Evolutionary conservation across 495 filamentous ascomycete genomes (phyloP).

Genomic region (Annulohypoxylon stygium): DNA sequence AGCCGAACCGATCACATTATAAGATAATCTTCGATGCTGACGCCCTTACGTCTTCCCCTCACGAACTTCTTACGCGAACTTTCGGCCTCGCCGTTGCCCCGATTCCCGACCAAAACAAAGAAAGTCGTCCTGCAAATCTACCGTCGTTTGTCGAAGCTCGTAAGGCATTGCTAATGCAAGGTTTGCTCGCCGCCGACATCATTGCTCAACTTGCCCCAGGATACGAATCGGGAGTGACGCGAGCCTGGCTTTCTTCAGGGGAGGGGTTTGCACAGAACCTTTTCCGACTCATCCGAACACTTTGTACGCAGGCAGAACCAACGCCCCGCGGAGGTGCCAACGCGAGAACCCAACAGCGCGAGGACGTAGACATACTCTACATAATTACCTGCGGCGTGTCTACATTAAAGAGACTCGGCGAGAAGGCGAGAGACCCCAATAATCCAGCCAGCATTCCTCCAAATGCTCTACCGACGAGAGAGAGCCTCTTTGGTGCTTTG

Average conservation of each 20-base stretch:
- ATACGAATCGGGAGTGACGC: constrained; percentile 77
- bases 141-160: constrained; percentile 80
- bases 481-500: constrained; percentile 77
- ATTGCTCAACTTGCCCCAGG: constrained; percentile 80
- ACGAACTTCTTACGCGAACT: constrained; percentile 86
- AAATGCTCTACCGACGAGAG: constrained; percentile 74
- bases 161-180: constrained; percentile 89
- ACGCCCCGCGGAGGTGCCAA: constrained; percentile 52
- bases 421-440: constrained; percentile 76
- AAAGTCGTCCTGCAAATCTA: constrained; percentile 60
- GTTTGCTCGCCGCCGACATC: constrained; percentile 91
- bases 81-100: constrained; percentile 90
- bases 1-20: constrained; percentile 89
- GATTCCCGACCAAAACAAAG: constrained; percentile 72
- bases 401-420: constrained; percentile 75
- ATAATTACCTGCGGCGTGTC: constrained; percentile 79
- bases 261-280: constrained; percentile 88
- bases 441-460: constrained; percentile 69
- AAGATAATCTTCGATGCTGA: constrained; percentile 83
- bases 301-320: constrained; percentile 72
- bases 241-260: constrained; percentile 83
- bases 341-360: constrained; percentile 50
- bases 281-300: constrained; percentile 74
- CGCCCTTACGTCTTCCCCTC: constrained; percentile 68
- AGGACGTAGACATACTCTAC: constrained; percentile 64